Evolutionary conservation across 345 rosid species (phyloP).

Genomic region (Raphanus sativus): DNA sequence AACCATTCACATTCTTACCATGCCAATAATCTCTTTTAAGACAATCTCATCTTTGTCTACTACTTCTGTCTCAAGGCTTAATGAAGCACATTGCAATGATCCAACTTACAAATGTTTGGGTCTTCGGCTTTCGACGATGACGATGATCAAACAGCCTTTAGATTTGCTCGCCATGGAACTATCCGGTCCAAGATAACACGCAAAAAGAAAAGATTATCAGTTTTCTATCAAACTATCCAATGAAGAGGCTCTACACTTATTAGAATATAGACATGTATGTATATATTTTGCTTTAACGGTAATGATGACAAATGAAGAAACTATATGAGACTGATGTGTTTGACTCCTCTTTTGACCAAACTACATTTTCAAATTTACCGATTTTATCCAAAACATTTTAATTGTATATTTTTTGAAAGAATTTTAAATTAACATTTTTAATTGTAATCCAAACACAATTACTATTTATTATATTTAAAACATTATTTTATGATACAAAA

Average conservation of each 20-base stretch:
- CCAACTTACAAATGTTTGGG: conserved; percentile 68
- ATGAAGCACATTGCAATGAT: conserved; percentile 45
- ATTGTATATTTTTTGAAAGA: no score
- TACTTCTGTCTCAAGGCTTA: conserved; percentile 21
- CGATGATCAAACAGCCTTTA: conserved; percentile 71
- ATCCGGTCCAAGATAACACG: conserved; percentile 79
- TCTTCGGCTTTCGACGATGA: conserved; percentile 71
- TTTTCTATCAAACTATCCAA: not conserved
- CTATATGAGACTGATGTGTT: conserved; percentile 10
- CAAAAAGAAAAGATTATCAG: not conserved
- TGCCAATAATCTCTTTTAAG: conserved; percentile 38
- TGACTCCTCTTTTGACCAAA: conserved; percentile 28
- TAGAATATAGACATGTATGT: conserved; percentile 13
- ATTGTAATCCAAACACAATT: not conserved
- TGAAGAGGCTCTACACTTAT: conserved; percentile 18
- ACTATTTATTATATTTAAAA: not conserved
- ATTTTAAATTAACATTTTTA: no score
- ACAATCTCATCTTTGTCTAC: conserved; percentile 35
- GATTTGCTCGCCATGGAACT: conserved; percentile 89
- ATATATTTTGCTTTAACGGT: conserved; percentile 14
- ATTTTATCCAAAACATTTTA: no score
- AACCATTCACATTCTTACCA: conserved; percentile 46
- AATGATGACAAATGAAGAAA: conserved; percentile 21
- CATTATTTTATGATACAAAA: not conserved
- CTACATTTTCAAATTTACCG: no score